Evolutionary conservation across 129 eudicot genomes (phyloP), one percentile per base, ranked within the genome.

Genomic region (Arctium minus): DNA sequence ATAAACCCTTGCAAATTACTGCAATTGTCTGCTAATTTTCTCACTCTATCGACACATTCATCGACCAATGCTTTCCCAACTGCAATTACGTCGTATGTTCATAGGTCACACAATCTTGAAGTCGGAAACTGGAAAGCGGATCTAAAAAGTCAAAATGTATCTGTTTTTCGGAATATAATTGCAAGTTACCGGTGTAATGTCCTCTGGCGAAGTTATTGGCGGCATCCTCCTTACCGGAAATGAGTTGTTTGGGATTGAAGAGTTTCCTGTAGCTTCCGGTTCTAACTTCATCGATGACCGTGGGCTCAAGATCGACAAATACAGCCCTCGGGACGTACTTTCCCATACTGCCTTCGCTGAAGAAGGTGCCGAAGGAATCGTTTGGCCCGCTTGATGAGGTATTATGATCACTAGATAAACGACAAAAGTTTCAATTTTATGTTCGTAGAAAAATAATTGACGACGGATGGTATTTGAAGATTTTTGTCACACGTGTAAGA

Each of bases 121-220:
- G 30, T 80, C 48, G 37, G 17, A 80, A 70, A 80, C 7, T 8
- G 13, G 12, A 31, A 80, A 30, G 6, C 27, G 0, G 27, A 53
- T 53, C 6, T 53, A 8, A 5, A 13, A 6, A 80, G 68, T 4
- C 37, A 42, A 17, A 76, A 46, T 76, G 68, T 38, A 30, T 77
- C 70, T 22, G 70, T 64, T 64, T 64, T 64, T 64, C 0, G 69
- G 3, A 32, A 75, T 39, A 18, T 27, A 76, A 36, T 8, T 0
- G 74, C 18, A 27, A 40, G 39, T 86, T 72, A 86, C 89, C 87
- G n/a, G 92, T 88, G 88, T 88, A 88, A 65, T 88, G 92, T 82
- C 94, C 94, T 77, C 92, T 80, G 33, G 94, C 94, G 78, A 91
- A 91, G 85, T 88, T 88, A 82, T 88, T 91, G 76, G 94, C 94